Evolutionary conservation across 768 basidiomycete genomes (phyloP).

Genomic region (Trametes sanguinea): DNA sequence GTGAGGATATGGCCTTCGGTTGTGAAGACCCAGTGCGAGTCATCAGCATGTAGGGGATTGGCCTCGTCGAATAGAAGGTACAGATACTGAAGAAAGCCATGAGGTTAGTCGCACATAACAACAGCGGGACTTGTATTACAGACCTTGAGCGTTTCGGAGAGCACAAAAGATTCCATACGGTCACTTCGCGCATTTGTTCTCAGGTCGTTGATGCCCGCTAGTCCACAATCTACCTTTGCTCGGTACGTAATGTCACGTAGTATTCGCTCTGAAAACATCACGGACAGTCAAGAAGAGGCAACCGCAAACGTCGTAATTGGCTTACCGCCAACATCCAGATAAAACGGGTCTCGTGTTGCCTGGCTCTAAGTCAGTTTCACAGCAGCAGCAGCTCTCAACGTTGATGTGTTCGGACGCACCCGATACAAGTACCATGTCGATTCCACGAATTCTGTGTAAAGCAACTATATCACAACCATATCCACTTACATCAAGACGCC

Average conservation of each 20-base stretch:
- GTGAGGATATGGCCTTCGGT: constrained; percentile 92
- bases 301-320: neutral
- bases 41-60: constrained; percentile 69
- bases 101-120: neutral
- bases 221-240: constrained; percentile 83
- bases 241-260: constrained; percentile 73
- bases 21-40: constrained; percentile 88
- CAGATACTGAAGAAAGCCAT: constrained; percentile 67
- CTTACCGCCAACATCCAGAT: constrained; percentile 74
- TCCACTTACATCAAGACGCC: neutral
- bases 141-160: constrained; percentile 92
- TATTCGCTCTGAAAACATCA: constrained; percentile 56
- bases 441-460: constrained; percentile 81
- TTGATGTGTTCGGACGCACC: constrained; percentile 42
- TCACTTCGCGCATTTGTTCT: constrained; percentile 79
- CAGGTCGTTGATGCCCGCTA: constrained; percentile 81
- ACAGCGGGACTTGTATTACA: constrained; percentile 7
- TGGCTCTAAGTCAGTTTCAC: constrained; percentile 34
- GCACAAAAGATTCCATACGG: constrained; percentile 96
- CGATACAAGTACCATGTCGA: constrained; percentile 96
- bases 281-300: neutral
- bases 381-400: neutral
- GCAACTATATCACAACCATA: neutral
- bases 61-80: constrained; percentile 90
- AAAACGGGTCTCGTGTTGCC: constrained; percentile 92